A percentile compares a stretch with the other conserved stretches of the same genome.
phyloP scores from a whole-genome alignment of 768 basidiomycete genomes.

The Pholiota conissans region DNA sequence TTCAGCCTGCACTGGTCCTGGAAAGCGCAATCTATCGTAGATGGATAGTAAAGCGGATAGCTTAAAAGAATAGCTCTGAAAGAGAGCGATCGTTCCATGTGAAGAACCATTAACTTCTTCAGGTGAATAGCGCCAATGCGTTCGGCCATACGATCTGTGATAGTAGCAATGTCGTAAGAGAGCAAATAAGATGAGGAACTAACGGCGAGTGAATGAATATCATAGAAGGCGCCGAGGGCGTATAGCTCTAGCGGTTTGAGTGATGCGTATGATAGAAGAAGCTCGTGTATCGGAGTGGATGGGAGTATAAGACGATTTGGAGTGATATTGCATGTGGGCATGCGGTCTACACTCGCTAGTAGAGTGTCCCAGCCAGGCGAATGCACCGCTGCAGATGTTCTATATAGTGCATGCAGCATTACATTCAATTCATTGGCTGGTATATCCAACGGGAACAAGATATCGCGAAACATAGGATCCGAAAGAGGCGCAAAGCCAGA shows the following conservation, averaged over 20 bases:
- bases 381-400: slow-evolving; percentile 50
- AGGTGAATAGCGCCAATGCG: slow-evolving; percentile 42
- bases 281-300: slow-evolving; percentile 26
- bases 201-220: slow-evolving; percentile 38
- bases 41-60: slow-evolving; percentile 22
- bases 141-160: slow-evolving; percentile 38
- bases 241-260: slow-evolving; percentile 40
- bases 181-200: slow-evolving; percentile 40
- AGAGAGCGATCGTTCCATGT: slow-evolving; percentile 32
- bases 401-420: slow-evolving; percentile 56
- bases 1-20: slow-evolving; percentile 24
- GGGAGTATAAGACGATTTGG: slow-evolving; percentile 25
- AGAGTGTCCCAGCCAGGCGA: slow-evolving; percentile 50
- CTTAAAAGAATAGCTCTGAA: slow-evolving; percentile 29
- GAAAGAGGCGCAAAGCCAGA: slow-evolving; percentile 28
- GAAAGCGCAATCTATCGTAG: slow-evolving; percentile 23
- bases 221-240: slow-evolving; percentile 34
- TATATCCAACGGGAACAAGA: slow-evolving; percentile 43
- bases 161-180: slow-evolving; percentile 27
- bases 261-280: slow-evolving; percentile 34
- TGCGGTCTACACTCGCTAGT: slow-evolving; percentile 39
- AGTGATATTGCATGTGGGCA: slow-evolving; percentile 24
- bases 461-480: slow-evolving; percentile 16
- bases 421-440: slow-evolving; percentile 50
- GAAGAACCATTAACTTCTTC: slow-evolving; percentile 39